Evolutionary conservation across 1,139 yeast genomes (phyloP), one percentile per base, ranked within the genome.

Genomic region (Eremothecium gossypii): DNA sequence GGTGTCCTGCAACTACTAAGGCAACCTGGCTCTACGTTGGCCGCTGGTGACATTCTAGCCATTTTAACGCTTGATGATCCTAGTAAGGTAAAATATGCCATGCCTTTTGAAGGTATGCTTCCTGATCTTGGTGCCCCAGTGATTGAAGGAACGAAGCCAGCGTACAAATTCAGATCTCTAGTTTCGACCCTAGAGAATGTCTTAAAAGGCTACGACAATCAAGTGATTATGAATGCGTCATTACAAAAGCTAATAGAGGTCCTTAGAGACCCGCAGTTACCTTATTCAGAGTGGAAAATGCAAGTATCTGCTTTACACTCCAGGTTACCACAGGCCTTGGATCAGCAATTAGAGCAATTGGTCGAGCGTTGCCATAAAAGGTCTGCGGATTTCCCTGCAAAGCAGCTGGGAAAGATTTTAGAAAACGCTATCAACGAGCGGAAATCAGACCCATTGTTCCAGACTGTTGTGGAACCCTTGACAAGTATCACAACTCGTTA

Each of bases 21-120:
- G 66, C 98, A 93, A 67, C 97, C 98, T n/a, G 99, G 99, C 45
- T 82, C 96, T 8, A 86, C 95, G 33, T 83, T 91, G 47, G 78
- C 78, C 57, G 96, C 97, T 39, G 98, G 98, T 67, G 98, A 91
- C 61, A 89, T 93, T 49, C 76, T 91, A 60, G 98, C 97, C 28
- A 91, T 91, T 49, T 73, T 91, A 54, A 82, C 96, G 27, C 73
- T 91, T 48, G 98, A 93, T 62, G 98, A 91, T 63, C 97, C 98
- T 48, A 80, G 95, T 7, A 87, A 86, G 69, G 98, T 91, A 43
- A 91, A 91, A 65, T 98, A 89, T 60, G 98, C 99, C 39, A 70
- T 81, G 62, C 96, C 97, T 39, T 91, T 76, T 58, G 96, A 87
- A 64, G 97, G 96, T 40, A 87, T 94, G 57, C 71, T 93, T 51